Evolutionary conservation across 2,329 filamentous ascomycete genomes (phyloP), one percentile per base, ranked within the genome.

Genomic region (Parastagonospora avenae): DNA sequence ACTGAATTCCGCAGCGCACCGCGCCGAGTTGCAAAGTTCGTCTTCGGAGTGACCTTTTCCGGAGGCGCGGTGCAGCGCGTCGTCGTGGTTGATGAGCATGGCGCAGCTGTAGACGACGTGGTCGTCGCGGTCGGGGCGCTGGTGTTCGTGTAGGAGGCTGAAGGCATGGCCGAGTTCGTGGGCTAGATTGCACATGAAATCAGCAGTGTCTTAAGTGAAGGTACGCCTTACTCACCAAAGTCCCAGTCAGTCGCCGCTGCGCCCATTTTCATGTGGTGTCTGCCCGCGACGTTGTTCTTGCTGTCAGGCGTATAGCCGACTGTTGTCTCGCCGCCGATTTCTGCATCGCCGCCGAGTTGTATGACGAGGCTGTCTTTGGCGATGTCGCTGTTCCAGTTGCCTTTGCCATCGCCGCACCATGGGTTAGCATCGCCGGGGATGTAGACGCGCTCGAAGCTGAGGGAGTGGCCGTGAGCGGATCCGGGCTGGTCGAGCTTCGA

Each of bases 71-170:
- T 29, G 5, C 12, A 48, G 29, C 5, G 31, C 46, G 8, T 42
- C 38, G 9, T 12, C 30, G 31, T 38, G 44, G 9, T 35, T 41
- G 5, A 15, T 10, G 35, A 49, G 40, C 12, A 28, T 49, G 4
- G 8, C 4, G 33, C 40, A 40, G 47, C 44, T 49, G 35, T 35
- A 49, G 2, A 16, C 14, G 24, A 49, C 33, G 32, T 49, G 16
- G 4, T 39, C 16, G 12, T 49, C 47, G 19, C 47, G 47, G 28
- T 49, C 47, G 19, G 40, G 40, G 15, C 47, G 32, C 6, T 32
- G 35, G n/a, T 49, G 40, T 5, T 49, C 47, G 33, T 50, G 47
- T 12, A 44, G 30, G 2, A 50, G 29, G 4, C 47, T 41, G 14
- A 45, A 50, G 12, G 35, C 37, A 35, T 50, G 47, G 9, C 47